Conservation (phyloP, 139 green algal genomes). For the Haematococcus lacustris region DNA sequence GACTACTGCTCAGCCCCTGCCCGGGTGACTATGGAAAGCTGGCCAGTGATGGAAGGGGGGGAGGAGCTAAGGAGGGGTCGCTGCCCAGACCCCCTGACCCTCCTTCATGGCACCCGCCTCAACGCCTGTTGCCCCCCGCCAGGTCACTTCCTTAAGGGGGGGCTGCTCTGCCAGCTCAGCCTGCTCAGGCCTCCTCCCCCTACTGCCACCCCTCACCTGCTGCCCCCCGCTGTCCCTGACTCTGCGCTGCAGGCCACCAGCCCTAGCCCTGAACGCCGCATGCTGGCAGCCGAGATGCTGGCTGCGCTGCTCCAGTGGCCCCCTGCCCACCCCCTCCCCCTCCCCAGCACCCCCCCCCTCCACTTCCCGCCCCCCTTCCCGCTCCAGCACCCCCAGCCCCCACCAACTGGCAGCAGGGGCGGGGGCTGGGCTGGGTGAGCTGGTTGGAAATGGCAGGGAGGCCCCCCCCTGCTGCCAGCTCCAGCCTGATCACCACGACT, state of each 20-base stretch:
- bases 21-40: not conserved
- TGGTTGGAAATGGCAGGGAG: too few relatives aligned
- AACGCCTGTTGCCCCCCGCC: too few relatives aligned
- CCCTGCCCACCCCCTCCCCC: too few relatives aligned
- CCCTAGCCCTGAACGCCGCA: conserved; percentile 20
- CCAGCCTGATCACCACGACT: too few relatives aligned
- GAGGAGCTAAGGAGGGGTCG: not conserved
- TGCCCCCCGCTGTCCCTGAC: not conserved
- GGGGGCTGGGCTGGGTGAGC: too few relatives aligned
- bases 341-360: too few relatives aligned
- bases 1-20: not conserved
- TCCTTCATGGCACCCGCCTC: too few relatives aligned
- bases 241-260: conserved; percentile 8
- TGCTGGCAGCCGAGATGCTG: conserved; percentile 23
- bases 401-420: too few relatives aligned
- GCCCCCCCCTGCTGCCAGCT: too few relatives aligned
- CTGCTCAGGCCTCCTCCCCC: not conserved
- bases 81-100: not conserved
- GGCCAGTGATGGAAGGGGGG: not conserved
- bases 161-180: not conserved
- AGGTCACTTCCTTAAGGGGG: not conserved
- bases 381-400: too few relatives aligned
- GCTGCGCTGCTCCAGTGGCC: not conserved
- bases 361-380: too few relatives aligned
- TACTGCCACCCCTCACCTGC: too few relatives aligned